Percentiles rank a stretch among this genome's conserved stretches.
Conservation (phyloP, 1,284 basidiomycete species). For the Malassezia psittaci region DNA sequence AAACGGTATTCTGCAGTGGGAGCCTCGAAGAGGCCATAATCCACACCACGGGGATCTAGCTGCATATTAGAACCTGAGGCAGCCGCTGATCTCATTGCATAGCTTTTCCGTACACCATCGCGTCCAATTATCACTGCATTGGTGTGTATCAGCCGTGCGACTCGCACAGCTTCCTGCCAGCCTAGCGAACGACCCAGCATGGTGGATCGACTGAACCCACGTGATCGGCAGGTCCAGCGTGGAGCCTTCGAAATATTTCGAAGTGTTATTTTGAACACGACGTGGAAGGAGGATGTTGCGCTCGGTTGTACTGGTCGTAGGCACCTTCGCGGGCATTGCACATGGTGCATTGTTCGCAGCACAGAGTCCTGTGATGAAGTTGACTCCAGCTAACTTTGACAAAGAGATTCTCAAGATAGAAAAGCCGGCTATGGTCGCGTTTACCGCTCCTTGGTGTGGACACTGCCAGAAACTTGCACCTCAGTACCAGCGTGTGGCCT, state of each 20-base stretch:
- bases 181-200: not conserved
- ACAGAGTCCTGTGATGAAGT: constrained; percentile 29
- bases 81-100: not conserved
- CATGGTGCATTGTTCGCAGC: constrained; percentile 34
- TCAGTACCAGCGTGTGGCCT: constrained; percentile 71
- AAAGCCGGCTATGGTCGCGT: constrained; percentile 48
- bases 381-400: constrained; percentile 29
- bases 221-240: not conserved
- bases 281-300: not conserved
- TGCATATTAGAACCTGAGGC: constrained; percentile 26
- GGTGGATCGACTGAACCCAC: constrained; percentile 1
- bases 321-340: not conserved
- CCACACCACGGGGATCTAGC: constrained; percentile 32
- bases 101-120: not conserved
- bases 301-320: not conserved
- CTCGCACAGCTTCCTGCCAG: not conserved
- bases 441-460: constrained; percentile 49
- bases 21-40: constrained; percentile 32
- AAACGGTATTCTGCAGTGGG: constrained; percentile 4
- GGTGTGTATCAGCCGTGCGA: not conserved
- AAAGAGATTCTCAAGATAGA: constrained; percentile 41
- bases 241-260: no score
- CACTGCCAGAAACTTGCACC: constrained; percentile 80
- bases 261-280: no score
- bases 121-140: not conserved